A percentile compares a stretch with the other conserved stretches of the same genome.
phyloP scores from a whole-genome alignment of 495 filamentous ascomycete genomes.

The Aspergillus steynii region DNA sequence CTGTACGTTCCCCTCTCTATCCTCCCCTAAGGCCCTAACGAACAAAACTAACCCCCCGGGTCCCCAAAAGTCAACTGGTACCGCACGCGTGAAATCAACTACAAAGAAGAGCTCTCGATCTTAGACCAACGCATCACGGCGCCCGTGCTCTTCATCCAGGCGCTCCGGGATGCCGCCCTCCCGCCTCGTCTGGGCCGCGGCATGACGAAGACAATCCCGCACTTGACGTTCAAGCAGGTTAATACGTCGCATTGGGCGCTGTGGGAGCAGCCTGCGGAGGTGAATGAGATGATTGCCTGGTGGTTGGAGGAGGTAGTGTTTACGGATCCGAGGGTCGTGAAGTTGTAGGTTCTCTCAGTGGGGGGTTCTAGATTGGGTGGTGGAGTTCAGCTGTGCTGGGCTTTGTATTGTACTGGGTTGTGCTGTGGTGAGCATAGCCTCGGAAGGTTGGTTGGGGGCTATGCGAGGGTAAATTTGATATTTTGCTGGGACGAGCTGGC shows the following conservation, averaged over 20 bases:
- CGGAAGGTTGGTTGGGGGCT: too few relatives aligned
- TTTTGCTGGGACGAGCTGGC: neutral
- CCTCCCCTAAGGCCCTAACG: neutral
- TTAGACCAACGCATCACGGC: conserved; percentile 53
- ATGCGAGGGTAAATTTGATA: too few relatives aligned
- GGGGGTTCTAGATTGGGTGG: neutral
- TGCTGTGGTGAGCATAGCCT: neutral
- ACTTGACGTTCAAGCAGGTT: conserved; percentile 58
- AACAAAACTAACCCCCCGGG: neutral
- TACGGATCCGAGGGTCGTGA: conserved; percentile 18
- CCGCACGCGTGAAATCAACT: conserved; percentile 67
- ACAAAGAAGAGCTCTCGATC: conserved; percentile 67
- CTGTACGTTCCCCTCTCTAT: conserved; percentile 45
- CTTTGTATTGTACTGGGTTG: neutral
- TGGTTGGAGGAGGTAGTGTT: conserved; percentile 50
- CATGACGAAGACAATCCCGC: conserved; percentile 66
- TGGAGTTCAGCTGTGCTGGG: neutral
- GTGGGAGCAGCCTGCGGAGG: conserved; percentile 62
- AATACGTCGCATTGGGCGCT: conserved; percentile 70
- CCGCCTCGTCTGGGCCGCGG: conserved; percentile 63
- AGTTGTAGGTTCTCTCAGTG: conserved; percentile 20
- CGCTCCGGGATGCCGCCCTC: conserved; percentile 65
- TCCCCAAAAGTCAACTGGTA: conserved; percentile 73
- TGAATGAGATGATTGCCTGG: conserved; percentile 44
- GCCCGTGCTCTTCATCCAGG: conserved; percentile 75